A percentile compares a stretch with the other conserved stretches of the same genome.
These are phyloP conservation scores for Phytomonas francai DNA, from an alignment of 208 protist species.

Conservation along the genomic window DNA sequence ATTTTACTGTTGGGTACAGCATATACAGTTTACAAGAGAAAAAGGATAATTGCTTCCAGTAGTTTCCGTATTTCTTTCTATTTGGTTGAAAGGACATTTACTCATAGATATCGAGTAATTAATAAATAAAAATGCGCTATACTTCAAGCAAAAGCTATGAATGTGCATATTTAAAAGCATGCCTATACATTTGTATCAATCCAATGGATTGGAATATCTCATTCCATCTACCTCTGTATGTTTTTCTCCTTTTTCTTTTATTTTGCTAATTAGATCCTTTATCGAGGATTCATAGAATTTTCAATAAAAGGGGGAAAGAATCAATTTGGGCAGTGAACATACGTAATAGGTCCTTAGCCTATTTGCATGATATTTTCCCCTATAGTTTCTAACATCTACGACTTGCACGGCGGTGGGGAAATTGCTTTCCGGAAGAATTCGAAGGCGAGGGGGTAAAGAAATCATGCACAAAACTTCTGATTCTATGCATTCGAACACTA, in stretches of 20 bases:
- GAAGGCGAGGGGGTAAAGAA: not conserved
- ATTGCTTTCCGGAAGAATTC: not conserved
- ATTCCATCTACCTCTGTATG: not conserved
- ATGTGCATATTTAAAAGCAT: not conserved
- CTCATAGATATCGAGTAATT: not conserved
- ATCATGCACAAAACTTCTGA: not conserved
- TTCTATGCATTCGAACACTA: constrained; percentile 15
- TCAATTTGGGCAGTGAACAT: not conserved
- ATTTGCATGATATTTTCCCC: not conserved
- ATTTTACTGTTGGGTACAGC: not conserved
- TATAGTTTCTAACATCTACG: not conserved
- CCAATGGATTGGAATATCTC: not conserved
- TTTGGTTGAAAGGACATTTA: not conserved
- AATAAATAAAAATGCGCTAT: not conserved
- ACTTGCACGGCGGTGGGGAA: not conserved
- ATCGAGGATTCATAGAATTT: not conserved
- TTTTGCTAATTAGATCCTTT: not conserved
- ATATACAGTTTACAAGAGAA: not conserved
- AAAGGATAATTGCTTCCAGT: not conserved
- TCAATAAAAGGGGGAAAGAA: not conserved
- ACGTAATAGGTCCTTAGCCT: not conserved
- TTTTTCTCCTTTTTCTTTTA: not conserved
- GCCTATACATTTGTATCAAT: not conserved
- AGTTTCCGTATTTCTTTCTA: not conserved
- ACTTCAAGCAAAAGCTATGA: not conserved